A percentile compares a stretch with the other conserved stretches of the same genome.
Evolutionary conservation across 495 filamentous ascomycete genomes (phyloP).

Genomic region (Aspergillus carlsbadensis): DNA sequence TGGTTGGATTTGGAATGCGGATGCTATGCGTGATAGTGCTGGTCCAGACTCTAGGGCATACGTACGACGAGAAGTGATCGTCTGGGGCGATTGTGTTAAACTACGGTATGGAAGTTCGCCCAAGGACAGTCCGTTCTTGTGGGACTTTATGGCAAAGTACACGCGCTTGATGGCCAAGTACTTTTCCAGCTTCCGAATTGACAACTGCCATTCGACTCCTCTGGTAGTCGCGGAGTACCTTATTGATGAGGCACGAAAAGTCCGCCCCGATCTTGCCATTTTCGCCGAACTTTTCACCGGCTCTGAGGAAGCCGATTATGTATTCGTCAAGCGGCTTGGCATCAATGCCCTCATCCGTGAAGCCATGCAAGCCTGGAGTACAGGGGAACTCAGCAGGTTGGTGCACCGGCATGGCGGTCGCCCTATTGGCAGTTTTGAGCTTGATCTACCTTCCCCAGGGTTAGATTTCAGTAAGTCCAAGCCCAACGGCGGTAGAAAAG

Average conservation of each 20-base stretch:
- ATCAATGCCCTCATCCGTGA: constrained; percentile 90
- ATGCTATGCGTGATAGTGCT: constrained; percentile 90
- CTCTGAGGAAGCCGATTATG: constrained; percentile 91
- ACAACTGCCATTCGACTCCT: constrained; percentile 98
- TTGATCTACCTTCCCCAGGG: constrained; percentile 56
- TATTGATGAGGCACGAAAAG: constrained; percentile 83
- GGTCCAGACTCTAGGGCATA: constrained; percentile 87
- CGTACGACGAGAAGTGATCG: constrained; percentile 89
- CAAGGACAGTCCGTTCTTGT: constrained; percentile 87
- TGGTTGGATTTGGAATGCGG: constrained; percentile 98
- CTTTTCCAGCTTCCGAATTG: constrained; percentile 93
- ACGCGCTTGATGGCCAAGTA: constrained; percentile 92
- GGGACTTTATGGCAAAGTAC: constrained; percentile 94
- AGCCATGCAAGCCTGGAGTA: constrained; percentile 98
- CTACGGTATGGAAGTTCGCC: constrained; percentile 81
- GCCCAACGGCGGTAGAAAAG: constrained; percentile 43
- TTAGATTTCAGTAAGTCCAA: constrained; percentile 31
- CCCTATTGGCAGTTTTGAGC: constrained; percentile 94
- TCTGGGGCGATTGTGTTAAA: constrained; percentile 99
- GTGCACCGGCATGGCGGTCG: constrained; percentile 93
- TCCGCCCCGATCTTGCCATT: constrained; percentile 85
- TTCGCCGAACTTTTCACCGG: constrained; percentile 97
- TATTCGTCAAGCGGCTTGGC: constrained; percentile 89
- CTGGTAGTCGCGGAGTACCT: constrained; percentile 91
- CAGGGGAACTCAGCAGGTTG: constrained; percentile 82